Base-by-base conservation (phyloP, 2,329 filamentous ascomycete genomes). In the Trichoderma sp. region DNA sequence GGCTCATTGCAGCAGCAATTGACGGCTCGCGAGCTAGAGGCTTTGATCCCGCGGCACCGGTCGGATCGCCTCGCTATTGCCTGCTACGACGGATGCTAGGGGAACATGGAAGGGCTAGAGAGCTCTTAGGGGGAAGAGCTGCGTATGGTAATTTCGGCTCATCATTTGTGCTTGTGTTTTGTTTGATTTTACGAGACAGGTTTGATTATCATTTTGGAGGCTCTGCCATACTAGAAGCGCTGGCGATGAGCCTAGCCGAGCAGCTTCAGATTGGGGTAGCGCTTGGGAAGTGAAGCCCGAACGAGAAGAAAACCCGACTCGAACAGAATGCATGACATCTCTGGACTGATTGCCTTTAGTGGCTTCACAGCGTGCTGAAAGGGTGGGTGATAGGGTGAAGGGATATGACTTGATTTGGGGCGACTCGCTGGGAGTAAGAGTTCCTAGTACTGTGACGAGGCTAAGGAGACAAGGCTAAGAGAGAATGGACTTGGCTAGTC, bases 21-120 rank as follows among this genome's bases (percentile, higher is more conserved):
- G 38, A 64, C 45, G 71, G 71, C 41, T 65, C 16, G 41, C 9
- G 31, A 65, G 60, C 71, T 73, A 73, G 60, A 73, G 71, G 31
- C 60, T 65, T 64, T 73, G 71, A 56, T 73, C 71, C 71, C 71
- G 71, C 71, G 71, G 71, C 71, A 73, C 60, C 71, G 29, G 29
- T 56, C 71, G 71, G 71, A 35, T 73, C 71, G 71, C 41, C 71
- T 73, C 71, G 71, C 71, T 33, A 35, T 50, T 73, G 41, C 31
- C 38, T 73, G 60, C 41, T 65, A 35, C 71, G 27, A 35, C 21
- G 71, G 41, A 27, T 65, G 60, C 60, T 56, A 31, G 6, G 60
- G 21, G n/a, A 35, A 6, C 9, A 38, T 41, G 21, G 8, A 24
- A 56, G 21, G 41, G 56, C 56, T 65, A 64, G 41, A 9, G 27